phyloP scores from a whole-genome alignment of 768 basidiomycete genomes.

The Cystofilobasidium bisporidii region DNA sequence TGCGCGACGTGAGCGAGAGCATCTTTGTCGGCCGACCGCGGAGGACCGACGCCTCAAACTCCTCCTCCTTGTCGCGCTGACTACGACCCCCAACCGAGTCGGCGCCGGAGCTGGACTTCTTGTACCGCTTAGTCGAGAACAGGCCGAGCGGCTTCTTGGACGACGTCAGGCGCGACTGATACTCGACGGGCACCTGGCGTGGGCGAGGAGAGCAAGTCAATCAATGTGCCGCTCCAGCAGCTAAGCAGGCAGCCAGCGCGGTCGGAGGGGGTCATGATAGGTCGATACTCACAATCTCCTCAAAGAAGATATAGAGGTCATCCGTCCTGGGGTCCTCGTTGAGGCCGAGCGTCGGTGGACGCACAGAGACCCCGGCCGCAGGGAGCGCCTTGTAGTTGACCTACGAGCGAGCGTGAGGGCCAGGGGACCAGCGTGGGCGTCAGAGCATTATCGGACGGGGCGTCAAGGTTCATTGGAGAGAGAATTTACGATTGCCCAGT shows the following conservation, averaged over 20 bases:
- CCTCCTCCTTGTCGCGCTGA: conserved; percentile 15
- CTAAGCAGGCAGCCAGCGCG: no score
- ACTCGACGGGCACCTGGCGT: conserved; percentile 25
- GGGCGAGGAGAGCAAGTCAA: no score
- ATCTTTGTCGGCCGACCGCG: conserved; percentile 17
- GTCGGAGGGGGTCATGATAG: no score
- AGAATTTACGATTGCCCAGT: conserved; percentile 74
- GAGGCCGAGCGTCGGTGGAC: conserved; percentile 30
- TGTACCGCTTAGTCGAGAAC: conserved; percentile 22
- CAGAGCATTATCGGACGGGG: no score
- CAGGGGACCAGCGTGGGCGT: no score
- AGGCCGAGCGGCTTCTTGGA: conserved; percentile 19
- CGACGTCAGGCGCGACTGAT: conserved; percentile 19
- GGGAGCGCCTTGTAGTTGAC: conserved; percentile 80
- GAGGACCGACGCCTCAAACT: conserved; percentile 13
- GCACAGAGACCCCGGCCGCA: conserved; percentile 17
- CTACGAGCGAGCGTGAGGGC: conserved; percentile 43
- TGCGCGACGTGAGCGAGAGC: not conserved
- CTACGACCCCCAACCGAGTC: not conserved
- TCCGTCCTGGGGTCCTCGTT: conserved; percentile 60
- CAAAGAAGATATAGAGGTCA: conserved; percentile 67
- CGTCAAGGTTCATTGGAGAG: no score
- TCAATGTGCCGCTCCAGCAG: no score
- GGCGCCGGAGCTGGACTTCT: conserved; percentile 7
- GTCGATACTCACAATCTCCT: conserved; percentile 68